These are phyloP conservation scores for Balakata baccata DNA, from an alignment of 345 rosid species.

Conservation along the genomic window DNA sequence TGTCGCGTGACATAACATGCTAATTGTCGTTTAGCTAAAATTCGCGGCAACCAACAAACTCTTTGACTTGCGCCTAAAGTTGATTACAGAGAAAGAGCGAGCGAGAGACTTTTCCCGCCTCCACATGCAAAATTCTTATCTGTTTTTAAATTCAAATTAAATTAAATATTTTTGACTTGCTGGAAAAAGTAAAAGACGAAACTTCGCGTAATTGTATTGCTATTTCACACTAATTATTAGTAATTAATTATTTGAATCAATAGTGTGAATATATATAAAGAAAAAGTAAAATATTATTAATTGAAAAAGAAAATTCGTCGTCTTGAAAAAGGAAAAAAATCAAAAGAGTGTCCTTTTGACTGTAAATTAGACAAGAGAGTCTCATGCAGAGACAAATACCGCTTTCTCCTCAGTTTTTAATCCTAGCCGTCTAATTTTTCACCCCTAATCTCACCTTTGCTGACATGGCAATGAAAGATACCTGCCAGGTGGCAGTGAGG, in stretches of 20 bases:
- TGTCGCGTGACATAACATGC: conserved; percentile 19
- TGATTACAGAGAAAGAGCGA: not conserved
- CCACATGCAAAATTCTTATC: conserved; percentile 37
- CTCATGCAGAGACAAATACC: conserved; percentile 6
- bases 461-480: conserved; percentile 27
- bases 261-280: too few relatives aligned
- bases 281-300: too few relatives aligned
- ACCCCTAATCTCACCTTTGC: not conserved
- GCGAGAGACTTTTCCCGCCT: conserved; percentile 37
- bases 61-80: conserved; percentile 51
- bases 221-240: too few relatives aligned
- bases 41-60: conserved; percentile 47
- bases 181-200: too few relatives aligned
- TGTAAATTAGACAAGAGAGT: not conserved
- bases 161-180: too few relatives aligned
- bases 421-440: not conserved
- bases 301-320: too few relatives aligned
- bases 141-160: conserved; percentile 16
- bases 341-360: too few relatives aligned
- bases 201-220: too few relatives aligned
- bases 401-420: conserved; percentile 1
- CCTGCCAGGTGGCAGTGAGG: not conserved
- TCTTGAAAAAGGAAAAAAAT: too few relatives aligned
- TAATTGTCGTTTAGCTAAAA: conserved; percentile 32
- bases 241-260: too few relatives aligned